Conservation (phyloP, 2,329 filamentous ascomycete genomes). For the Eurotiales sp. region DNA sequence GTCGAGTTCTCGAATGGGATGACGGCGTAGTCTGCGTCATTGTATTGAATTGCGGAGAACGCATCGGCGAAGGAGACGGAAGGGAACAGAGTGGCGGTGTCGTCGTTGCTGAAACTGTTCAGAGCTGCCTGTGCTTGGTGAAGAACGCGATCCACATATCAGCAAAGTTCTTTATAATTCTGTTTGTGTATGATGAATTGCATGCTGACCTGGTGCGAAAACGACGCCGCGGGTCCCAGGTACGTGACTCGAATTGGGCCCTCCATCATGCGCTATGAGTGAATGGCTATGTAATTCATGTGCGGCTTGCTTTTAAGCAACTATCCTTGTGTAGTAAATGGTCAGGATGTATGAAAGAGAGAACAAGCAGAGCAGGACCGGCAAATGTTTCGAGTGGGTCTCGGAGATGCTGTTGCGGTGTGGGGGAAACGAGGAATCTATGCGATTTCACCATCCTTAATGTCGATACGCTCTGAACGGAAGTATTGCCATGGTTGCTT, state of each 20-base stretch:
- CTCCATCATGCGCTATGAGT: constrained; percentile 17
- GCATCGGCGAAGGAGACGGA: constrained; percentile 56
- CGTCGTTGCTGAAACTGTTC: constrained; percentile 42
- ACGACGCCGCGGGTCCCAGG: constrained; percentile 62
- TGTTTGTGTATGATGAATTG: neutral
- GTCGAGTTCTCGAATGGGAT: constrained; percentile 96
- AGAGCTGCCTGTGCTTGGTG: constrained; percentile 50
- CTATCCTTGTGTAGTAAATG: too few relatives aligned
- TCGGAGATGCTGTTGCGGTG: too few relatives aligned
- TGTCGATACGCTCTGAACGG: too few relatives aligned
- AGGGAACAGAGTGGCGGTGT: constrained; percentile 27
- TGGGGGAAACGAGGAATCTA: too few relatives aligned
- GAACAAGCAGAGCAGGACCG: too few relatives aligned
- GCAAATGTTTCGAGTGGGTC: too few relatives aligned
- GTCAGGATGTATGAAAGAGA: too few relatives aligned
- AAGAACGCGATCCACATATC: neutral
- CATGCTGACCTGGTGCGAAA: constrained; percentile 62
- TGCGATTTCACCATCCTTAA: too few relatives aligned
- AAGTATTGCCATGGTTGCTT: too few relatives aligned
- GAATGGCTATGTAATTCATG: neutral
- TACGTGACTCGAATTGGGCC: constrained; percentile 46
- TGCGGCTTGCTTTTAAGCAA: too few relatives aligned
- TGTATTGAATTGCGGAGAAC: constrained; percentile 71
- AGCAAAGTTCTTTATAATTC: neutral
- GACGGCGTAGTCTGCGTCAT: constrained; percentile 66